These are phyloP conservation scores for Sutorius eximius DNA, from an alignment of 1,284 basidiomycete genomes.

Conservation along the genomic window DNA sequence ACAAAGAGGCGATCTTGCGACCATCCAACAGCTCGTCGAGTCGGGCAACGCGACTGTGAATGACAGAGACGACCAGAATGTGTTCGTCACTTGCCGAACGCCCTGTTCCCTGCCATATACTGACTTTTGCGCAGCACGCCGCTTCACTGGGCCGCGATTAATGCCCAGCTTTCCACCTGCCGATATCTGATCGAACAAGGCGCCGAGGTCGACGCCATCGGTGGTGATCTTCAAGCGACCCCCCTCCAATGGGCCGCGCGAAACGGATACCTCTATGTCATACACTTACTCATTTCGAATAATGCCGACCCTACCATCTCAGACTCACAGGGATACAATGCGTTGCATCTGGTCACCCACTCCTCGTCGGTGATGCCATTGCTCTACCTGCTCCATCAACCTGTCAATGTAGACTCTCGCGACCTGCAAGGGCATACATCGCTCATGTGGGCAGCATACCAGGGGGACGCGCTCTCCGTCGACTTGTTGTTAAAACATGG, in stretches of 20 bases:
- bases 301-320: conserved; percentile 90
- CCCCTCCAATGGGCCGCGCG: conserved; percentile 98
- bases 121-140: conserved; percentile 54
- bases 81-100: conserved; percentile 40
- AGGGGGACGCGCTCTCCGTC: conserved; percentile 94
- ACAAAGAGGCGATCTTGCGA: conserved; percentile 80
- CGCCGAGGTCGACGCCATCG: conserved; percentile 92
- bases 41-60: conserved; percentile 74
- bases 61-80: conserved; percentile 86
- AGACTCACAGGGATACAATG: conserved; percentile 96
- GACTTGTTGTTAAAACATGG: conserved; percentile 89
- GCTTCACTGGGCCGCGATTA: conserved; percentile 96
- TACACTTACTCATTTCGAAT: conserved; percentile 86
- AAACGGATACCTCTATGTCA: conserved; percentile 93
- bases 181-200: conserved; percentile 86
- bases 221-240: conserved; percentile 94
- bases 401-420: conserved; percentile 82
- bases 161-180: conserved; percentile 80
- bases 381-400: conserved; percentile 90
- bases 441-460: conserved; percentile 99
- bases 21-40: conserved; percentile 70
- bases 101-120: background rate
- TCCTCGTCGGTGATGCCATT: conserved; percentile 93
- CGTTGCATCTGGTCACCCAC: conserved; percentile 93
- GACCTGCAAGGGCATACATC: conserved; percentile 94